Conservation (phyloP, 129 eudicot species). For the Calendula officinalis region DNA sequence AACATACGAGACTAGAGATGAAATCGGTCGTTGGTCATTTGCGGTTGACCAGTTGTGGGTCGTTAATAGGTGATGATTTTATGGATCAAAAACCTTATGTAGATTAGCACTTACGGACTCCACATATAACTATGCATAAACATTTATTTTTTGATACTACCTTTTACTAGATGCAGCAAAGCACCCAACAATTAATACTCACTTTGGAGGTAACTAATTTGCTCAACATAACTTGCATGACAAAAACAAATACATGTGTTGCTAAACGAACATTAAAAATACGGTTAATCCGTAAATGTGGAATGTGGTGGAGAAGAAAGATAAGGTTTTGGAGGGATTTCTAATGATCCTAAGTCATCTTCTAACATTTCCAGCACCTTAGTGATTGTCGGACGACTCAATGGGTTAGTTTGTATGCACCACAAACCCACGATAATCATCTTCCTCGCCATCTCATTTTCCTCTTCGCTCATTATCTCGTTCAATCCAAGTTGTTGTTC, state of each 20-base stretch:
- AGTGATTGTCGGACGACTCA: slow-evolving; percentile 34
- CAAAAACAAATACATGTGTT: too few species aligned
- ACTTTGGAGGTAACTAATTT: too few species aligned
- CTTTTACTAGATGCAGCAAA: too few species aligned
- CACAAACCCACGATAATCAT: slow-evolving; percentile 47
- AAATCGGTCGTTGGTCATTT: too few species aligned
- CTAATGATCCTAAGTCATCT: slow-evolving; percentile 19
- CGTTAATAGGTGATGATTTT: too few species aligned
- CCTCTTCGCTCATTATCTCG: slow-evolving; percentile 13
- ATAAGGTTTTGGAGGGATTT: slow-evolving; percentile 40
- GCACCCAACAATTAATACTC: too few species aligned
- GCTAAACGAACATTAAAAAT: background rate
- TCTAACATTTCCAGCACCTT: slow-evolving; percentile 50
- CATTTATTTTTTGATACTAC: too few species aligned
- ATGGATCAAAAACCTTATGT: too few species aligned
- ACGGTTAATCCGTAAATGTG: background rate
- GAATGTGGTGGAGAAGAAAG: slow-evolving; percentile 27
- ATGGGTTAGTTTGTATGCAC: slow-evolving; percentile 50
- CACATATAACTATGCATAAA: too few species aligned
- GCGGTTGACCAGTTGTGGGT: too few species aligned
- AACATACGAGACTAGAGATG: too few species aligned
- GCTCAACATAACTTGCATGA: background rate
- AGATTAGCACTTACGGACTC: too few species aligned
- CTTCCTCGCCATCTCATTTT: slow-evolving; percentile 27
- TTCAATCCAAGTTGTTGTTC: slow-evolving; percentile 7